These are phyloP conservation scores for Diaporthe sp. DNA, from an alignment of 2,329 filamentous ascomycete species.

Conservation along the genomic window DNA sequence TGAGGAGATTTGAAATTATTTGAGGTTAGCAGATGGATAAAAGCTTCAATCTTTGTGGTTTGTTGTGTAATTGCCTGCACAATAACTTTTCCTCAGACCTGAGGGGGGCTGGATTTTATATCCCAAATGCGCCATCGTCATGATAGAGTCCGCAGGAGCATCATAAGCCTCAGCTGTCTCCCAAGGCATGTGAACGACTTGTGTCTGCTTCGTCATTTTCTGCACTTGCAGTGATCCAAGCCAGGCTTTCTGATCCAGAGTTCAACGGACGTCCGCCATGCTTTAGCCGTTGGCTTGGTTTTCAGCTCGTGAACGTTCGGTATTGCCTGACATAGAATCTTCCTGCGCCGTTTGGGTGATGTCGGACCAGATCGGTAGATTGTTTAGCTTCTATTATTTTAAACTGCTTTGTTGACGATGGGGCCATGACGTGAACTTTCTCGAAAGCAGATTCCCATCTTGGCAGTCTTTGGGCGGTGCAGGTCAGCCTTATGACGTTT, in stretches of 20 bases:
- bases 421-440: not conserved
- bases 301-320: not conserved
- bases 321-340: not conserved
- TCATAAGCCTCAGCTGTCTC: not conserved
- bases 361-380: not conserved
- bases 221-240: not conserved
- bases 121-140: not conserved
- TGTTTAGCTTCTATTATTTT: not conserved
- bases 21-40: not conserved
- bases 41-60: not conserved
- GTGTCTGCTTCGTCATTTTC: not conserved
- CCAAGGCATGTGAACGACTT: not conserved
- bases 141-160: too few relatives aligned
- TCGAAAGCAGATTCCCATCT: not conserved
- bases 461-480: not conserved
- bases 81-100: accelerated
- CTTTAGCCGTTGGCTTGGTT: not conserved
- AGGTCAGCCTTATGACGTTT: conserved; percentile 19
- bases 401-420: not conserved
- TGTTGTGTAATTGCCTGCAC: not conserved
- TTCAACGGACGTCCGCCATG: conserved; percentile 5
- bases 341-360: not conserved
- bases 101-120: not conserved
- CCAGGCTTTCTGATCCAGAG: not conserved
- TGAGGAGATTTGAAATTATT: not conserved